Percentiles rank a stretch among this genome's conserved stretches.
These are phyloP conservation scores for Ceratocystis variospora DNA, from an alignment of 2,329 filamentous ascomycete species.

Conservation along the genomic window DNA sequence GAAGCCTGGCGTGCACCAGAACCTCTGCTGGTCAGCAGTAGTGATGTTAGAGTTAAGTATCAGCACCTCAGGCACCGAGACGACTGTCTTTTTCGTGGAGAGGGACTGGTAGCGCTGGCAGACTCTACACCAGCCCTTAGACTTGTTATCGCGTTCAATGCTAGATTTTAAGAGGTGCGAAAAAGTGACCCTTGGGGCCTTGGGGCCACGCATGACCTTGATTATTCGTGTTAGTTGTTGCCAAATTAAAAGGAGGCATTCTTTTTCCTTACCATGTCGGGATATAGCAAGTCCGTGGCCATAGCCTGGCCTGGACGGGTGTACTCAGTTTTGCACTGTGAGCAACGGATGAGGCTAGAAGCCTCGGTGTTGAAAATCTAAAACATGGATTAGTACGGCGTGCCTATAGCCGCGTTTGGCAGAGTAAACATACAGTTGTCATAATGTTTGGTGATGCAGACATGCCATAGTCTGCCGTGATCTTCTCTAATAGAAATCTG, in stretches of 20 bases:
- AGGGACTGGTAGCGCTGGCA: constrained; percentile 87
- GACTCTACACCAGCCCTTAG: constrained; percentile 82
- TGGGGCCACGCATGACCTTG: constrained; percentile 30
- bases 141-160: constrained; percentile 77
- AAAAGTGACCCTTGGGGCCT: constrained; percentile 51
- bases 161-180: constrained; percentile 86
- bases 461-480: constrained; percentile 58
- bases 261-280: constrained; percentile 25
- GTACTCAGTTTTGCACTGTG: constrained; percentile 76
- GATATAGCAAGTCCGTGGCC: constrained; percentile 78
- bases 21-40: constrained; percentile 55
- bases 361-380: constrained; percentile 55
- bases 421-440: constrained; percentile 43
- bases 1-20: constrained; percentile 86
- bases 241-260: neutral
- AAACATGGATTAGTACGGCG: neutral
- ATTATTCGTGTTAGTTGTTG: neutral
- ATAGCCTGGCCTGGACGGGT: constrained; percentile 64
- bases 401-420: neutral
- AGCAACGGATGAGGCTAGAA: constrained; percentile 63
- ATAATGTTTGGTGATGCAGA: constrained; percentile 48
- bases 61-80: constrained; percentile 68
- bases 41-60: constrained; percentile 73
- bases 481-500: constrained; percentile 70
- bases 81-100: constrained; percentile 69